These are phyloP conservation scores for Chlorella sorokiniana DNA, from an alignment of 139 green algal species.

Conservation along the genomic window DNA sequence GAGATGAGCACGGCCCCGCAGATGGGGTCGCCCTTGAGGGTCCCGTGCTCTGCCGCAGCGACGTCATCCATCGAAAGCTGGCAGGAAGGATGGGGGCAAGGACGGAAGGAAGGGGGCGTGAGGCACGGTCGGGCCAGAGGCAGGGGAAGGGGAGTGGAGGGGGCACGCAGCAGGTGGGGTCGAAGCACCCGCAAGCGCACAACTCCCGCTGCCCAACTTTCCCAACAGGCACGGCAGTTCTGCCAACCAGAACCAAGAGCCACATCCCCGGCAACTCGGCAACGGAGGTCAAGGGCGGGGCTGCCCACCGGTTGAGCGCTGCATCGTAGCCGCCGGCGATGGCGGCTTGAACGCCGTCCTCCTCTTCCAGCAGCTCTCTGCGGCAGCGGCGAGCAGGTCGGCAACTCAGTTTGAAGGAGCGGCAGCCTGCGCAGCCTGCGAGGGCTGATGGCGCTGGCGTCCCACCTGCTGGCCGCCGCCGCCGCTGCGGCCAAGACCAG, in stretches of 20 bases:
- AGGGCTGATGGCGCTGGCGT: no score
- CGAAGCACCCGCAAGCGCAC: no score
- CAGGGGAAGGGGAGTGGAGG: no score
- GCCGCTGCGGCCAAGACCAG: neutral
- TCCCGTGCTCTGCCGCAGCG: neutral
- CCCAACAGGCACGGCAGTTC: no score
- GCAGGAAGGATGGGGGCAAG: no score
- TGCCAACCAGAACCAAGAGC: no score
- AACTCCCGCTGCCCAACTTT: no score
- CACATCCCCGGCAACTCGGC: no score
- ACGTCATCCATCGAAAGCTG: conserved; percentile 1
- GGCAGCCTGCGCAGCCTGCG: neutral
- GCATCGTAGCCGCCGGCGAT: neutral
- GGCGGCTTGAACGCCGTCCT: neutral
- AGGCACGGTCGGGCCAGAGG: no score
- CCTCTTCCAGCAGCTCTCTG: neutral
- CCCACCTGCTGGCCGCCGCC: neutral
- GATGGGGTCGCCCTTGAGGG: neutral
- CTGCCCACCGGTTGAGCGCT: neutral
- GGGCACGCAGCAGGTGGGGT: no score
- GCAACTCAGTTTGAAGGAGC: neutral
- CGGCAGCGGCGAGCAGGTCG: neutral
- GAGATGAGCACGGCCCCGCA: neutral
- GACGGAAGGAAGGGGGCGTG: no score
- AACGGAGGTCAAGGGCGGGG: no score